Conservation (phyloP, 1,284 basidiomycete species). For the Rhizoctonia solani region DNA sequence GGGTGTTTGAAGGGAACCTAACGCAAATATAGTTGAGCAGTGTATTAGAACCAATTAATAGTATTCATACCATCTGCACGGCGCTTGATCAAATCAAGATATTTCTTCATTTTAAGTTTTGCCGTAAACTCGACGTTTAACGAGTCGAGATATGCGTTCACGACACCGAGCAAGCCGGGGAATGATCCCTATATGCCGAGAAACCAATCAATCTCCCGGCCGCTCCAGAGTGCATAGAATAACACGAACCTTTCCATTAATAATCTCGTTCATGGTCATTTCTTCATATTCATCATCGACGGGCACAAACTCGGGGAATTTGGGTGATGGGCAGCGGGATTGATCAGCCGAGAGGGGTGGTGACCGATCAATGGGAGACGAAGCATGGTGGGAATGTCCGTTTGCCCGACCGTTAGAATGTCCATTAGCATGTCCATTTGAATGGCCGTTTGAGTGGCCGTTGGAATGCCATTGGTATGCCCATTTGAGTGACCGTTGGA, state of each 20-base stretch:
- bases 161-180: constrained; percentile 85
- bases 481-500: neutral
- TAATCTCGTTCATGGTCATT: constrained; percentile 91
- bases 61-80: constrained; percentile 71
- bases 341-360: constrained; percentile 36
- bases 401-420: neutral
- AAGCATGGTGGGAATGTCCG: neutral
- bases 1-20: constrained; percentile 83
- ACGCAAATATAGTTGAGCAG: neutral
- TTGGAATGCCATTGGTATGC: neutral
- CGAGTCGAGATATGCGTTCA: constrained; percentile 86
- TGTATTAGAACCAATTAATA: neutral
- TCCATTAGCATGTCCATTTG: neutral
- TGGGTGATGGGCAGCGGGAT: constrained; percentile 38
- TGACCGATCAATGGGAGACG: constrained; percentile 11
- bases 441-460: neutral
- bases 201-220: too few species aligned
- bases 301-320: constrained; percentile 44
- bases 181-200: constrained; percentile 61
- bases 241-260: constrained; percentile 85
- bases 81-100: constrained; percentile 76
- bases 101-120: constrained; percentile 70
- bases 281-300: constrained; percentile 89
- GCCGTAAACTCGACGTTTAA: constrained; percentile 75
- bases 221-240: too few species aligned